Percentiles rank a stretch among this genome's conserved stretches.
Conservation (phyloP, 2,329 filamentous ascomycete genomes). For the Didymella pomorum region DNA sequence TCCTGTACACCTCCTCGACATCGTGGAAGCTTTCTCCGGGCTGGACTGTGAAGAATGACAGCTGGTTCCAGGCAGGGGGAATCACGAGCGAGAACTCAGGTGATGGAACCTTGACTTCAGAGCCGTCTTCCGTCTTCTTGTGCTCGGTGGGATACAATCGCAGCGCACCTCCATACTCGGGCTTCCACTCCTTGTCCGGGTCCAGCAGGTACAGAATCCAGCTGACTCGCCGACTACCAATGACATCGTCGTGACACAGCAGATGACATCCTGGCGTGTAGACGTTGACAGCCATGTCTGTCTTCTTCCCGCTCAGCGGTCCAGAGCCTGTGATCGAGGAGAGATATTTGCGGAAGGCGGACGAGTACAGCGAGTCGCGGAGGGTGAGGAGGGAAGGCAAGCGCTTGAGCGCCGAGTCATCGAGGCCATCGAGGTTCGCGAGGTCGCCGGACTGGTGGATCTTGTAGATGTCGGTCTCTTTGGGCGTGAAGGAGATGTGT, state of each 20-base stretch:
- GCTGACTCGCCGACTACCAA: constrained; percentile 93
- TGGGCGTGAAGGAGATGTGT: constrained; percentile 94
- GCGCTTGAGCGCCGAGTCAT: constrained; percentile 82
- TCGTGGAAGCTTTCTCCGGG: constrained; percentile 99
- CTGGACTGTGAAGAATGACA: constrained; percentile 97
- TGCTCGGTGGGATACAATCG: constrained; percentile 80
- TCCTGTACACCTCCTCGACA: constrained; percentile 93
- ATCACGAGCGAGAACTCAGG: constrained; percentile 83
- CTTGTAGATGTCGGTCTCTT: constrained; percentile 99
- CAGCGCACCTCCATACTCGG: constrained; percentile 91
- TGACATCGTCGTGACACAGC: constrained; percentile 97
- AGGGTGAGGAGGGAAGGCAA: constrained; percentile 88
- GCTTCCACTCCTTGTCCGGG: constrained; percentile 87
- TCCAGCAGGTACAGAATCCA: constrained; percentile 97
- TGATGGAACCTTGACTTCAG: constrained; percentile 79
- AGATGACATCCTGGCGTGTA: constrained; percentile 97
- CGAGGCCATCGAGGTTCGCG: constrained; percentile 93
- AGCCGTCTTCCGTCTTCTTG: constrained; percentile 71
- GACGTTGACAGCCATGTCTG: constrained; percentile 98
- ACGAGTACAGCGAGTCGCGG: constrained; percentile 94
- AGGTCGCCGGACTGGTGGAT: constrained; percentile 98
- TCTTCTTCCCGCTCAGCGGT: constrained; percentile 88
- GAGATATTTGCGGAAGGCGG: constrained; percentile 86
- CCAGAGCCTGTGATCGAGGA: constrained; percentile 86
- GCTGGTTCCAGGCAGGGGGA: constrained; percentile 94